These are phyloP conservation scores for Sporothrix inflata DNA, from an alignment of 2,329 filamentous ascomycete genomes.

Conservation along the genomic window DNA sequence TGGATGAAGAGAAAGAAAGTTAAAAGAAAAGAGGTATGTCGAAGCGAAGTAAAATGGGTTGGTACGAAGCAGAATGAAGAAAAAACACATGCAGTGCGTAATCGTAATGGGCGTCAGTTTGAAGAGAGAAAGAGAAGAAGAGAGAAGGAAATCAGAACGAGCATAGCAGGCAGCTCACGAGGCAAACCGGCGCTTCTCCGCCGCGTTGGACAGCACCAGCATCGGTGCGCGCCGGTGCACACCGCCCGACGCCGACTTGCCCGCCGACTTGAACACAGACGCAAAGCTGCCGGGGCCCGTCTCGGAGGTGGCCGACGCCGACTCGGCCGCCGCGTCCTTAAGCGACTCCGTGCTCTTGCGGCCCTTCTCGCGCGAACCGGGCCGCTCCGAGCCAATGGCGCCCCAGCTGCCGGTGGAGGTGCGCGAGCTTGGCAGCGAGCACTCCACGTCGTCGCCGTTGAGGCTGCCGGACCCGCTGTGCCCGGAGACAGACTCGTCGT, in stretches of 20 bases:
- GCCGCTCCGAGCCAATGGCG: constrained; percentile 85
- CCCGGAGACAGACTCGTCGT: constrained; percentile 76
- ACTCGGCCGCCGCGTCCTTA: constrained; percentile 50
- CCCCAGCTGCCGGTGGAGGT: constrained; percentile 74
- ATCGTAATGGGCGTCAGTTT: constrained; percentile 25
- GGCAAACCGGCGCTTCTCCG: constrained; percentile 73
- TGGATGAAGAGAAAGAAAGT: neutral
- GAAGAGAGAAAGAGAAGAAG: neutral
- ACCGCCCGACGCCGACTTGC: constrained; percentile 58
- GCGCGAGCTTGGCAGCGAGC: constrained; percentile 72
- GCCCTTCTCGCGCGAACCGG: constrained; percentile 69
- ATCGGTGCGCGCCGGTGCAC: constrained; percentile 78
- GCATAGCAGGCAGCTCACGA: constrained; percentile 12
- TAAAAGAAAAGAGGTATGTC: neutral
- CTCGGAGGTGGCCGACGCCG: constrained; percentile 39
- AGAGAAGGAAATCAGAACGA: neutral
- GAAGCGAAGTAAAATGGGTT: neutral
- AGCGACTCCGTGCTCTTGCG: constrained; percentile 66
- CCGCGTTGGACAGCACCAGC: constrained; percentile 78
- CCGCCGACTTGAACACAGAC: constrained; percentile 66
- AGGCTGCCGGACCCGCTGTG: constrained; percentile 79
- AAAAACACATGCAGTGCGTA: constrained; percentile 25
- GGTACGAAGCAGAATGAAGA: neutral
- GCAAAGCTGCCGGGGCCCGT: constrained; percentile 67
- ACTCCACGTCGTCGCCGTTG: constrained; percentile 68